Evolutionary conservation across 169 alveolate genomes (phyloP).

Genomic region (Eimeria tenella): DNA sequence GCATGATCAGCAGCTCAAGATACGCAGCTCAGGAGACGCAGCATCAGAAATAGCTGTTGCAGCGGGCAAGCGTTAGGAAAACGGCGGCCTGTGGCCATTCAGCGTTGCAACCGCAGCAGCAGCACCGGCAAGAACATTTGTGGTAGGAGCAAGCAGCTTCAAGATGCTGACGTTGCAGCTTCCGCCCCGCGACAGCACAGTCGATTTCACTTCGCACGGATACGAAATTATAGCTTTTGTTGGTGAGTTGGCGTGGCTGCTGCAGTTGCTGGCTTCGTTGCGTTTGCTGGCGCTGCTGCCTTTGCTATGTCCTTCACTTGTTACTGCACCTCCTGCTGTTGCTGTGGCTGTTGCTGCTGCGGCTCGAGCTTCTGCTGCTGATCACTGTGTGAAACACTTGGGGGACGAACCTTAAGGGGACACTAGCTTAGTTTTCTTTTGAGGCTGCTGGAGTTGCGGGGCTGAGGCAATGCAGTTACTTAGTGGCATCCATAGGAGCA

Average conservation of each 20-base stretch:
- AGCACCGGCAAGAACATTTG: background rate
- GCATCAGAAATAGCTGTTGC: background rate
- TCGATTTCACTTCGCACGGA: constrained; percentile 57
- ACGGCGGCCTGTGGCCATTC: background rate
- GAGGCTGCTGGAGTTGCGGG: background rate
- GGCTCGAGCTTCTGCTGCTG: background rate
- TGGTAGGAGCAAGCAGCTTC: constrained; percentile 40
- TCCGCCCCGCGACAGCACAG: constrained; percentile 61
- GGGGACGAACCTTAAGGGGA: too few species aligned
- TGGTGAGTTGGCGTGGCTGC: background rate
- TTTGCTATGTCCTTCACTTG: background rate
- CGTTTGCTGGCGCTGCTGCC: constrained; percentile 1
- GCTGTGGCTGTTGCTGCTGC: background rate
- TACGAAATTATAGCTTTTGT: constrained; percentile 66
- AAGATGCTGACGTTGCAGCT: constrained; percentile 25
- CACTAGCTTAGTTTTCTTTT: too few species aligned
- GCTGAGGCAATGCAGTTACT: background rate
- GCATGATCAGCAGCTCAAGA: background rate
- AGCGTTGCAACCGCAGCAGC: background rate
- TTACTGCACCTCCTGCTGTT: background rate
- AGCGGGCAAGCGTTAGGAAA: background rate
- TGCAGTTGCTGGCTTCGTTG: background rate
- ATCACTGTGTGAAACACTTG: background rate
- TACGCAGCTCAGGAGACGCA: background rate
- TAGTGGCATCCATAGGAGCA: background rate